phyloP scores from a whole-genome alignment of 1,284 basidiomycete genomes.

The Leccinum huronense region DNA sequence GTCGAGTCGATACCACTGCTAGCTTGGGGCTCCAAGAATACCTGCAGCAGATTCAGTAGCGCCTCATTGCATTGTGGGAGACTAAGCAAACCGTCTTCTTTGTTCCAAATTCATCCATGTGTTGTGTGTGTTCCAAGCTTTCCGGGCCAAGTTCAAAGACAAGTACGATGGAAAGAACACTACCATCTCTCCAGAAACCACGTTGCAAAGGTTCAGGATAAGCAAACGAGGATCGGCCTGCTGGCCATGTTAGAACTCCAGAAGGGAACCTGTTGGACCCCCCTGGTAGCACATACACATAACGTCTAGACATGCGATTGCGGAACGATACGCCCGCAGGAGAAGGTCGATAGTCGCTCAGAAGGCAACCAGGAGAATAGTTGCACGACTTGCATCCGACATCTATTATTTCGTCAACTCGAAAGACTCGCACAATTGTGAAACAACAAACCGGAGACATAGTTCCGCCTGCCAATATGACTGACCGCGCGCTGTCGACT shows the following conservation, averaged over 20 bases:
- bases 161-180: constrained; percentile 94
- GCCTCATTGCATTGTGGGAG: neutral
- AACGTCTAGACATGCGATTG: constrained; percentile 75
- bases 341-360: constrained; percentile 73
- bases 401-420: constrained; percentile 52
- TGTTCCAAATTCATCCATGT: constrained; percentile 58
- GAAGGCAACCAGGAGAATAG: constrained; percentile 70
- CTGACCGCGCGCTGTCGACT: constrained; percentile 74
- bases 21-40: constrained; percentile 88
- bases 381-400: constrained; percentile 81
- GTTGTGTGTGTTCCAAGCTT: constrained; percentile 63
- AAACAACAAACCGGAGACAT: constrained; percentile 85
- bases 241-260: constrained; percentile 84
- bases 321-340: constrained; percentile 94
- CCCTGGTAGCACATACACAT: constrained; percentile 60
- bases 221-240: constrained; percentile 72
- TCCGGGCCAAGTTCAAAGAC: constrained; percentile 71
- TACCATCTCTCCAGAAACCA: constrained; percentile 87
- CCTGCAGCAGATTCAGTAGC: constrained; percentile 40
- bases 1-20: constrained; percentile 74
- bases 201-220: constrained; percentile 73
- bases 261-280: constrained; percentile 68
- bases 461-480: constrained; percentile 92
- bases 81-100: constrained; percentile 65
- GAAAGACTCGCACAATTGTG: neutral